Evolutionary conservation across 148 eudicot genomes (phyloP).

Genomic region (Diospyros kaki): DNA sequence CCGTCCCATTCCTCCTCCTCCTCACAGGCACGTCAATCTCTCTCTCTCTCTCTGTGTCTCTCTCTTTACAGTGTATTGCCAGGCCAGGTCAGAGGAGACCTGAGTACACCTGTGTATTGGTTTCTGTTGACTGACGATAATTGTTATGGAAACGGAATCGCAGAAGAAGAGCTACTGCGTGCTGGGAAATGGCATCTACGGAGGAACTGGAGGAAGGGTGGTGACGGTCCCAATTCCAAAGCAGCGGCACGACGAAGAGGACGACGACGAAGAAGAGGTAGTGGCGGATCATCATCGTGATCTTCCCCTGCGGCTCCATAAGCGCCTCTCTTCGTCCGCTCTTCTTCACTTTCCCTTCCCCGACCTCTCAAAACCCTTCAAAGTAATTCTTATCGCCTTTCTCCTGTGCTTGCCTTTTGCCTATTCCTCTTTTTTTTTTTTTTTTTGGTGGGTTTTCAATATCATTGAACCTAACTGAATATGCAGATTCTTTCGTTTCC

Average conservation of each 20-base stretch:
- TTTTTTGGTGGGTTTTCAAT: no score
- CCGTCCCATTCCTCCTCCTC: slow-evolving; percentile 16
- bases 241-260: slow-evolving; percentile 38
- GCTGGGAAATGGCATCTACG: slow-evolving; percentile 49
- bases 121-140: not conserved
- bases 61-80: not conserved
- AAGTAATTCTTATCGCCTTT: slow-evolving; percentile 11
- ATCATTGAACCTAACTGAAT: not conserved
- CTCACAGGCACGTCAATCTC: slow-evolving; percentile 21
- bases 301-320: no score
- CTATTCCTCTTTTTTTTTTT: no score
- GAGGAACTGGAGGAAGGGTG: slow-evolving; percentile 20
- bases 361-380: slow-evolving; percentile 39
- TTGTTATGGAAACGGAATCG: slow-evolving; percentile 26
- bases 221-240: slow-evolving; percentile 52
- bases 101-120: not conserved
- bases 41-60: not conserved
- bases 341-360: slow-evolving; percentile 42
- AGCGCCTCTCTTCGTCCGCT: slow-evolving; percentile 15
- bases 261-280: not conserved
- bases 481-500: not conserved
- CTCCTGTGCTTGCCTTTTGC: not conserved
- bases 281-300: no score
- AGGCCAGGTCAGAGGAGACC: no score
- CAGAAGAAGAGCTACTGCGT: slow-evolving; percentile 54